Evolutionary conservation across 257 asterid species (phyloP).

Genomic region (Thymus mandschuricus): DNA sequence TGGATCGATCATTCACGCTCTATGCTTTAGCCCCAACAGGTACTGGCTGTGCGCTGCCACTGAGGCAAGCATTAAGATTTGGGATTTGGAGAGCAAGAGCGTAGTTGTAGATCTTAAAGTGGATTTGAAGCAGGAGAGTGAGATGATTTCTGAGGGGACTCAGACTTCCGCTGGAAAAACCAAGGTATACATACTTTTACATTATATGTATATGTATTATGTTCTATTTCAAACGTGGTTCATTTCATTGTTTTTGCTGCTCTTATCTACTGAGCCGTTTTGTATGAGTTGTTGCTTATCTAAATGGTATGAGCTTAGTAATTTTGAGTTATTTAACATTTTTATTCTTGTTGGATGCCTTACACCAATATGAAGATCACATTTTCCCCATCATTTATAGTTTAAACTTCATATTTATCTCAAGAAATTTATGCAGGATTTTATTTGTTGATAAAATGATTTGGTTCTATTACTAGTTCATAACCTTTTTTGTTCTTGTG

Average conservation of each 20-base stretch:
- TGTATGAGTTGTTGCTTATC: not conserved
- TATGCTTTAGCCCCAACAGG: conserved; percentile 93
- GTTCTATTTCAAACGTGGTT: no score
- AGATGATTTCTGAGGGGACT: conserved; percentile 48
- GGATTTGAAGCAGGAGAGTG: conserved; percentile 75
- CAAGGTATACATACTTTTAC: conserved; percentile 44
- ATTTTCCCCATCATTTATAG: not conserved
- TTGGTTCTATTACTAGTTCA: no score
- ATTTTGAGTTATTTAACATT: no score
- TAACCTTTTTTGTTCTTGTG: not conserved
- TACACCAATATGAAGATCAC: not conserved
- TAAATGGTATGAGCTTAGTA: not conserved
- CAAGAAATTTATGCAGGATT: no score
- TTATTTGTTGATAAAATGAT: no score
- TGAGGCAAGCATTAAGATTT: conserved; percentile 79
- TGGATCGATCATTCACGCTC: conserved; percentile 69
- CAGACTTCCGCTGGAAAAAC: conserved; percentile 52
- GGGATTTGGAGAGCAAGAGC: conserved; percentile 98
- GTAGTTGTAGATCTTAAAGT: conserved; percentile 80
- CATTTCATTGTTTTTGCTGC: not conserved
- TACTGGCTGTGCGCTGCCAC: conserved; percentile 97
- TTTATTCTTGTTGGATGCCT: not conserved
- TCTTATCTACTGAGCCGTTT: not conserved
- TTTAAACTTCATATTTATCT: no score
- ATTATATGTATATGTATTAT: no score